Percentiles rank a stretch among this genome's conserved stretches.
These are phyloP conservation scores for Podospora didyma DNA, from an alignment of 495 filamentous ascomycete species.

Conservation along the genomic window DNA sequence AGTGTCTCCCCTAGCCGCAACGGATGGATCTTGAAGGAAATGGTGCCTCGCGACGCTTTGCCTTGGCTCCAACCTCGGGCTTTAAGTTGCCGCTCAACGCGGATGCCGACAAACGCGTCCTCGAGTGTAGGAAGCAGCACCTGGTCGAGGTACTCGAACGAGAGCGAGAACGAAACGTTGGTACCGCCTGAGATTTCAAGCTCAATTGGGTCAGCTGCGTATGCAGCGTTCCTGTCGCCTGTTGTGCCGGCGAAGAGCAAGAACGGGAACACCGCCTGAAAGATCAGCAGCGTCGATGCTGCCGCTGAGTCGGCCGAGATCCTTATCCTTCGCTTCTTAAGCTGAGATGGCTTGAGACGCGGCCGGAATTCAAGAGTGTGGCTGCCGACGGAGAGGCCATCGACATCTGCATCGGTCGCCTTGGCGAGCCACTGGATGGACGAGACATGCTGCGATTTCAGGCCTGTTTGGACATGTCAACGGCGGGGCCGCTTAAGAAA, in stretches of 20 bases:
- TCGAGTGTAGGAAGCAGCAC: slow-evolving; percentile 70
- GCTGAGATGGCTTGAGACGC: slow-evolving; percentile 29
- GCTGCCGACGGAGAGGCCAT: slow-evolving; percentile 54
- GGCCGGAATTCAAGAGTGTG: slow-evolving; percentile 51
- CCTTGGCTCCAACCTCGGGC: slow-evolving; percentile 67
- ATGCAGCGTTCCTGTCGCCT: slow-evolving; percentile 23
- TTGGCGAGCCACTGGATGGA: slow-evolving; percentile 62
- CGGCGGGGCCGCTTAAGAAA: neutral
- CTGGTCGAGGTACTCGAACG: slow-evolving; percentile 72
- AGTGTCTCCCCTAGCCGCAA: slow-evolving; percentile 41
- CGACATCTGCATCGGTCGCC: slow-evolving; percentile 56
- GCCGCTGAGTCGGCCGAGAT: slow-evolving; percentile 40
- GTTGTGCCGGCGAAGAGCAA: slow-evolving; percentile 59
- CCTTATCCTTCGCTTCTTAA: slow-evolving; percentile 36
- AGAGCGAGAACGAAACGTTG: slow-evolving; percentile 67
- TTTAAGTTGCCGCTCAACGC: slow-evolving; percentile 51
- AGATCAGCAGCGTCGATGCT: slow-evolving; percentile 62
- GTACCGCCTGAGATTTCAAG: slow-evolving; percentile 73
- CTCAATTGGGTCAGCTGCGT: slow-evolving; percentile 33
- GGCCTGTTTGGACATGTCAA: slow-evolving; percentile 24
- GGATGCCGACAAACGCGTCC: slow-evolving; percentile 57
- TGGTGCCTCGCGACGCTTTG: slow-evolving; percentile 49
- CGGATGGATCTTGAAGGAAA: slow-evolving; percentile 56
- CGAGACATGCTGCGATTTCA: slow-evolving; percentile 73
- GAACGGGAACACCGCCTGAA: slow-evolving; percentile 80